Evolutionary conservation across 805 yeast genomes (phyloP), one percentile per base, ranked within the genome.

Genomic region (Barnettozyma sucrosica): DNA sequence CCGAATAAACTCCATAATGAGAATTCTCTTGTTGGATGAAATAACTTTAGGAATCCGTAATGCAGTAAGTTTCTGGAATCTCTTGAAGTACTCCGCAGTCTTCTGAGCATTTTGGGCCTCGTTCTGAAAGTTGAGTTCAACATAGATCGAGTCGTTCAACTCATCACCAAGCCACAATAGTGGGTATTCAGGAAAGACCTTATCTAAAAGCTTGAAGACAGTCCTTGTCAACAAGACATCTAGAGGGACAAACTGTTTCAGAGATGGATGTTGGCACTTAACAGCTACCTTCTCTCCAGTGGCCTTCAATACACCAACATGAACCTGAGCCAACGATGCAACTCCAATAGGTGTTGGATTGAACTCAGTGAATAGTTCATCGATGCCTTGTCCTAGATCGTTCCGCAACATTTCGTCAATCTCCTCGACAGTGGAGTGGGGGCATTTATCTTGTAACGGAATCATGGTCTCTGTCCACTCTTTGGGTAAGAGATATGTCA

Each of bases 381-480:
- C 75, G 13, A 92, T 61, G 2, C 70, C 51, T 13, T 61, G 55
- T 2, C 89, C 89, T 52, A 85, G 68, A 63, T 93, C 99, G 2
- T 64, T 60, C 41, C 62, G 57, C 56, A 93, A 81, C 85, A 93
- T 77, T 14, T 70, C 69, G 37, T 74, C 69, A 19, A 93, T 80
- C 36, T 85, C 89, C 41, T 79, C 86, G 26, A 80, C 55, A 0
- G 89, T 76, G 1, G 96, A 84, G 54, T 75, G 71, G 0, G 99
- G 98, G 63, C 98, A 92, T 60, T 79, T 77, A 57, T 90, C 96
- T 61, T 92, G 98, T 45, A 93, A 69, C 2, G 97, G 96, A 30
- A 83, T 74, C 96, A 93, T 93, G 0, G 98, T 83, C 14, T 80
- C 80, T 1, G 98, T 92, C 99, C 99, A 93, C 66, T 93, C 97